These are phyloP conservation scores for Nyctanthes arbortristis DNA, from an alignment of 257 asterid genomes.

Conservation along the genomic window DNA sequence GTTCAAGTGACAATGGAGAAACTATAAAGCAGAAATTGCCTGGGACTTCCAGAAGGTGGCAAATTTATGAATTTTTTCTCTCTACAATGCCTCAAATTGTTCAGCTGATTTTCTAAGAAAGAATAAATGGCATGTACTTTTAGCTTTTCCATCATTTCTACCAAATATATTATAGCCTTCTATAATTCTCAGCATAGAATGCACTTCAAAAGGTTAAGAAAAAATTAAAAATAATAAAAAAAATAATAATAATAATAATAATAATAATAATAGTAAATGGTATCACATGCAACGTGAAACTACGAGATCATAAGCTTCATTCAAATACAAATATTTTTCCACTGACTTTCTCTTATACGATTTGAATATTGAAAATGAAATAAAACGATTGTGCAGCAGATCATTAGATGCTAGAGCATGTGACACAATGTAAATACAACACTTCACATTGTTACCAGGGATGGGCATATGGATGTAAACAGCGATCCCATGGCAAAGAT, in stretches of 20 bases:
- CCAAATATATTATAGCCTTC: background rate
- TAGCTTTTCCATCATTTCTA: background rate
- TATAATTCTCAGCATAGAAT: background rate
- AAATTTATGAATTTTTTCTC: background rate
- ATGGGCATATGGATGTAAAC: conserved; percentile 92
- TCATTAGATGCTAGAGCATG: background rate
- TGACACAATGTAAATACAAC: background rate
- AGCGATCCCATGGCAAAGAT: conserved; percentile 95
- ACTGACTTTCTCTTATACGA: background rate
- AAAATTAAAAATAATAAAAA: background rate
- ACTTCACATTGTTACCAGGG: conserved; percentile 64
- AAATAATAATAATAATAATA: too few species aligned
- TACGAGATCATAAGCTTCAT: background rate
- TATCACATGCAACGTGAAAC: background rate
- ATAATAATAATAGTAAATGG: too few species aligned
- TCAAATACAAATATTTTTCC: background rate
- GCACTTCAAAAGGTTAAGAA: background rate
- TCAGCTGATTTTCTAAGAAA: background rate
- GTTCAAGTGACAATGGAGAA: background rate
- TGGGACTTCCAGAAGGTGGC: background rate
- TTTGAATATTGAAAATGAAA: background rate
- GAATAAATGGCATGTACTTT: background rate
- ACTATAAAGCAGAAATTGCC: background rate
- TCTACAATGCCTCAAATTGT: background rate
- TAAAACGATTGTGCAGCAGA: background rate